Conservation (phyloP, 805 yeast species). For the Sugiyamaella marilandica region DNA sequence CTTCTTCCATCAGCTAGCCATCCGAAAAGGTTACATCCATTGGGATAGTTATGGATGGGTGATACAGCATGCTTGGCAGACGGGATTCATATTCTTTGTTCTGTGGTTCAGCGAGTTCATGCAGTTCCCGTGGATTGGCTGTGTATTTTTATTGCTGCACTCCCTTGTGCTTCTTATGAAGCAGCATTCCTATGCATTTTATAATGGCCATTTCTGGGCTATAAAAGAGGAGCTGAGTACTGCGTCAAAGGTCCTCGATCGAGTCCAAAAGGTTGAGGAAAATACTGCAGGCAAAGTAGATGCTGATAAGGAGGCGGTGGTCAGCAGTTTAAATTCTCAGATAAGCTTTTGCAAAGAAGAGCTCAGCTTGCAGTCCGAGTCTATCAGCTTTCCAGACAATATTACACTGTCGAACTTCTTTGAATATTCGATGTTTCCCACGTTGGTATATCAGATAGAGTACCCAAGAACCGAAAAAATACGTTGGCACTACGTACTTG, state of each 20-base stretch:
- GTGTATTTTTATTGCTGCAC: slow-evolving; percentile 78
- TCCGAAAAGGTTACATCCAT: slow-evolving; percentile 40
- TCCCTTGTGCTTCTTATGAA: slow-evolving; percentile 88
- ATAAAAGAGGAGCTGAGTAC: slow-evolving; percentile 20
- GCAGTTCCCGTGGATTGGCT: slow-evolving; percentile 83
- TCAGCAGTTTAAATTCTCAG: slow-evolving; percentile 38
- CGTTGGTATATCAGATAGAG: slow-evolving; percentile 62
- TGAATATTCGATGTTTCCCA: slow-evolving; percentile 81
- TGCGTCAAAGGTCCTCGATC: slow-evolving; percentile 9
- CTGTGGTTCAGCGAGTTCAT: slow-evolving; percentile 50
- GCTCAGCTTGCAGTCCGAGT: slow-evolving; percentile 50
- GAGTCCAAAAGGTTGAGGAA: slow-evolving; percentile 6
- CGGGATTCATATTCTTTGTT: slow-evolving; percentile 49
- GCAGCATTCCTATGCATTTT: slow-evolving; percentile 88
- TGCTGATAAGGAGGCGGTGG: slow-evolving; percentile 18
- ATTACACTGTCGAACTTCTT: slow-evolving; percentile 63
- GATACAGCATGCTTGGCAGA: slow-evolving; percentile 55
- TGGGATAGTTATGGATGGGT: slow-evolving; percentile 69
- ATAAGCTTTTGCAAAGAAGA: slow-evolving; percentile 73
- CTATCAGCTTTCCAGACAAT: slow-evolving; percentile 62
- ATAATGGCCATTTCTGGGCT: slow-evolving; percentile 73
- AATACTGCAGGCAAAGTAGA: slow-evolving; percentile 29
- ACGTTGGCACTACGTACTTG: slow-evolving; percentile 62
- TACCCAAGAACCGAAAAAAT: slow-evolving; percentile 72
- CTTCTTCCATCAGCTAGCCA: slow-evolving; percentile 52